Evolutionary conservation across 169 alveolate genomes (phyloP).

Genomic region (Eimeria falciformis): DNA sequence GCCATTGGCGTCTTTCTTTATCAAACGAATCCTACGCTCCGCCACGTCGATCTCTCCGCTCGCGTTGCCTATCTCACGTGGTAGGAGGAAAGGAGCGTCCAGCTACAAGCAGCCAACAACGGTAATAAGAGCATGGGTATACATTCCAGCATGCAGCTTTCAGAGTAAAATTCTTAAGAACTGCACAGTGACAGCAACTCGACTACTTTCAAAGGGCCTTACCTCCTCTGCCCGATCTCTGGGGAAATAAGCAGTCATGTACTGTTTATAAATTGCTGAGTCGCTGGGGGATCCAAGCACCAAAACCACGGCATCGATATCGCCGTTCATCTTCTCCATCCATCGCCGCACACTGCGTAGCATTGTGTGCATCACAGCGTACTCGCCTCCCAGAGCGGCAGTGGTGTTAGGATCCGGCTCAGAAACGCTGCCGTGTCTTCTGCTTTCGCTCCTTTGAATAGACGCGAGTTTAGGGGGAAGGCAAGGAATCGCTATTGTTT

Average conservation of each 20-base stretch:
- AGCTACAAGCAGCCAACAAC: not conserved
- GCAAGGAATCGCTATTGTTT: conserved; percentile 18
- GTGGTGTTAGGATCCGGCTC: conserved; percentile 35
- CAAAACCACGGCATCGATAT: conserved; percentile 59
- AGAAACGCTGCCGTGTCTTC: not conserved
- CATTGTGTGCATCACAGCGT: conserved; percentile 41
- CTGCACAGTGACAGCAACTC: no score
- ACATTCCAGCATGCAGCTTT: no score
- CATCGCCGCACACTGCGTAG: conserved; percentile 62
- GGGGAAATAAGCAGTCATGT: conserved; percentile 41
- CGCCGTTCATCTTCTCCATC: conserved; percentile 43
- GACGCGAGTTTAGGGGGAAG: not conserved
- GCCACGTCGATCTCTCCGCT: conserved; percentile 39
- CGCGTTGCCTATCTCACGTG: conserved; percentile 27
- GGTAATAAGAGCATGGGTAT: no score
- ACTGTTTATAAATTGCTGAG: conserved; percentile 25
- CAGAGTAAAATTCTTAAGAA: no score
- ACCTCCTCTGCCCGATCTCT: conserved; percentile 65
- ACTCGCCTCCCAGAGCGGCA: conserved; percentile 45
- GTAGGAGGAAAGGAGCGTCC: conserved; percentile 40
- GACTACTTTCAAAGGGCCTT: not conserved
- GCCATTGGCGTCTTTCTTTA: not conserved
- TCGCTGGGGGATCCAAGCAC: not conserved
- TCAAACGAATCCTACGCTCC: conserved; percentile 45
- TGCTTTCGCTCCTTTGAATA: conserved; percentile 13